Conservation (phyloP, 2,329 filamentous ascomycete genomes). For the Diplodia scrobiculata region DNA sequence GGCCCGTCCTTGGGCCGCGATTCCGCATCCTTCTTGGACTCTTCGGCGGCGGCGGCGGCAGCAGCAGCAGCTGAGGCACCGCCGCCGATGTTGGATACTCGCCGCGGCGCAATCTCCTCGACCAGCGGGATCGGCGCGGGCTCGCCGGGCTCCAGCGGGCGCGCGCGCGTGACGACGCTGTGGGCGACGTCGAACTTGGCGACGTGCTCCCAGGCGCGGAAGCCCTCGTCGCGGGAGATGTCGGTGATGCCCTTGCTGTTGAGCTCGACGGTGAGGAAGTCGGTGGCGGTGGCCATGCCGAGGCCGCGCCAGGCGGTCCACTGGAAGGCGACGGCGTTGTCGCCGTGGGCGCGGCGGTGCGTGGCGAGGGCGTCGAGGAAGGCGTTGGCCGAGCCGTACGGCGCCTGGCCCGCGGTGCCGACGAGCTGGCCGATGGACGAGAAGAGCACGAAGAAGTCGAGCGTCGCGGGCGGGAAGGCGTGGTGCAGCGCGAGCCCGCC, state of each 20-base stretch:
- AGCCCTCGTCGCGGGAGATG: conserved; percentile 48
- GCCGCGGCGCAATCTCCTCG: conserved; percentile 37
- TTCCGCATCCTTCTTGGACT: background rate
- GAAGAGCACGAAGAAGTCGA: conserved; percentile 35
- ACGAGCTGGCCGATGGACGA: conserved; percentile 29
- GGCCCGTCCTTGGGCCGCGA: background rate
- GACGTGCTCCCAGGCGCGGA: conserved; percentile 49
- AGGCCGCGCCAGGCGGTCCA: conserved; percentile 50
- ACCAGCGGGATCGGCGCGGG: conserved; percentile 35
- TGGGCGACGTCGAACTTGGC: conserved; percentile 44
- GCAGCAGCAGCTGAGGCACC: background rate
- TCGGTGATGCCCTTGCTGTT: conserved; percentile 49
- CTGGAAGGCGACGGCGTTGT: conserved; percentile 49
- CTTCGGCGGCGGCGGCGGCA: background rate
- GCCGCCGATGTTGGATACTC: background rate
- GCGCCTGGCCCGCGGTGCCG: conserved; percentile 23
- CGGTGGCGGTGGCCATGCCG: conserved; percentile 45
- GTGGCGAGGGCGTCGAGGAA: conserved; percentile 33
- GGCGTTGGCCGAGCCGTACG: conserved; percentile 33
- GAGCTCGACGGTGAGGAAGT: conserved; percentile 49
- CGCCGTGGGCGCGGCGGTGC: conserved; percentile 39
- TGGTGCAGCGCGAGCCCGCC: conserved; percentile 37
- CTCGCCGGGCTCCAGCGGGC: conserved; percentile 41
- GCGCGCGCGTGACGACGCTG: conserved; percentile 44
- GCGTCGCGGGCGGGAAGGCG: conserved; percentile 38